These are phyloP conservation scores for Tulasnella sp. DNA, from an alignment of 768 basidiomycete species.

Conservation along the genomic window DNA sequence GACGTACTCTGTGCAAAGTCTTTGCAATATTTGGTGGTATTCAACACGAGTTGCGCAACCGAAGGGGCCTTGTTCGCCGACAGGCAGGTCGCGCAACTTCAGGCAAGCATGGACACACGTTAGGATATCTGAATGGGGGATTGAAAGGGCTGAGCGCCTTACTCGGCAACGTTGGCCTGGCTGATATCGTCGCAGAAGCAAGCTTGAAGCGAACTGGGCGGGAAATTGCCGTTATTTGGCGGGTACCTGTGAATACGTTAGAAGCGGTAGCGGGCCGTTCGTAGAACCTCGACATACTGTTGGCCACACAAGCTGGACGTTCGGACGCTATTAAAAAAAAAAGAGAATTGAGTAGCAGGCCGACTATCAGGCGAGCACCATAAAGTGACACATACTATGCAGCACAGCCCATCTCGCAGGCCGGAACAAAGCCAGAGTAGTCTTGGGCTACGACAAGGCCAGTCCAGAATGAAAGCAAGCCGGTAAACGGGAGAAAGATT, in stretches of 20 bases:
- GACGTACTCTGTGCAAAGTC: not conserved
- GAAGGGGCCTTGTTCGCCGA: not conserved
- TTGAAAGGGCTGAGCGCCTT: not conserved
- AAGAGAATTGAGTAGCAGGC: not conserved
- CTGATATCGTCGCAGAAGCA: constrained; percentile 9
- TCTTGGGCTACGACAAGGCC: not conserved
- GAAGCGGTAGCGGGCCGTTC: not conserved
- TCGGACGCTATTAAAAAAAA: not conserved
- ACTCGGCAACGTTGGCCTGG: not conserved
- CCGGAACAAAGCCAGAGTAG: not conserved
- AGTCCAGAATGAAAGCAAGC: not conserved
- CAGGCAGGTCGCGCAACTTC: constrained; percentile 1
- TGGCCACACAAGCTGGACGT: not conserved
- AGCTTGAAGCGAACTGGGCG: not conserved
- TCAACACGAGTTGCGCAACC: not conserved
- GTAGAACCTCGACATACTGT: not conserved
- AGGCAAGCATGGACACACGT: too few species aligned
- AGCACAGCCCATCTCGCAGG: not conserved
- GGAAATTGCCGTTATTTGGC: not conserved
- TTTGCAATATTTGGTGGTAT: not conserved
- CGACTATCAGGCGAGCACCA: not conserved
- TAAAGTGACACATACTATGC: not conserved
- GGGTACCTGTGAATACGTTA: not conserved
- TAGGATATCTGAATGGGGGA: not conserved
- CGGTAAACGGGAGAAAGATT: too few species aligned